phyloP scores from a whole-genome alignment of 2,329 filamentous ascomycete species.

The Colletotrichum coccodes region DNA sequence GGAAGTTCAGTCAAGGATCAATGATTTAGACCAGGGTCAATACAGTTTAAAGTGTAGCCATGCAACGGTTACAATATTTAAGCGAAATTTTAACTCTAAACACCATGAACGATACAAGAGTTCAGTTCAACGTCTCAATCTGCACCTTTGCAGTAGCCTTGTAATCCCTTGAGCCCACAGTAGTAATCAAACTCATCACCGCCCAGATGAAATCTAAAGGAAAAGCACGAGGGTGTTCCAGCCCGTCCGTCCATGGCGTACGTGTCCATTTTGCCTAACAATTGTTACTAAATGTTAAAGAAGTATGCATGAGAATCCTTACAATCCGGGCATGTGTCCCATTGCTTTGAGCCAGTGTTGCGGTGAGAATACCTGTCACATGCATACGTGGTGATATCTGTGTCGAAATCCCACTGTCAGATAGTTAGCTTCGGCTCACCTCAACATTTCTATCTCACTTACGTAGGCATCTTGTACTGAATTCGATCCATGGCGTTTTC shows the following conservation, averaged over 20 bases:
- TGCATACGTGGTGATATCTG: not conserved
- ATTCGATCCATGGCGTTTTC: not conserved
- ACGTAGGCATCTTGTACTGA: not conserved
- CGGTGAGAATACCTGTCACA: not conserved
- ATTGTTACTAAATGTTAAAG: not conserved
- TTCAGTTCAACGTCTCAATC: no score
- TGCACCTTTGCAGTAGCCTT: not conserved
- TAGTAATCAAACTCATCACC: conserved; percentile 16
- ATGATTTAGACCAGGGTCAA: no score
- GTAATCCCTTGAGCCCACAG: not conserved
- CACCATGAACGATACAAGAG: no score
- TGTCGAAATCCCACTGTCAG: not conserved
- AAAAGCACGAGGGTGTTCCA: not conserved
- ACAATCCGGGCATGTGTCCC: conserved; percentile 1
- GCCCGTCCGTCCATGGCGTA: not conserved
- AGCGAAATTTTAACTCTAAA: no score
- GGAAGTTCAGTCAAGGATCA: no score
- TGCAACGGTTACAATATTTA: no score
- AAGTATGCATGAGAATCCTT: not conserved
- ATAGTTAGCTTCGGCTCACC: no score
- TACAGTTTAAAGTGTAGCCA: no score
- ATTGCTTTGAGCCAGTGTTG: not conserved
- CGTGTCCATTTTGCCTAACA: not conserved
- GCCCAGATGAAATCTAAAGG: not conserved
- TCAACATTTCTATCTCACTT: not conserved